phyloP scores from a whole-genome alignment of 2,329 filamentous ascomycete genomes.

The Calycina marina region DNA sequence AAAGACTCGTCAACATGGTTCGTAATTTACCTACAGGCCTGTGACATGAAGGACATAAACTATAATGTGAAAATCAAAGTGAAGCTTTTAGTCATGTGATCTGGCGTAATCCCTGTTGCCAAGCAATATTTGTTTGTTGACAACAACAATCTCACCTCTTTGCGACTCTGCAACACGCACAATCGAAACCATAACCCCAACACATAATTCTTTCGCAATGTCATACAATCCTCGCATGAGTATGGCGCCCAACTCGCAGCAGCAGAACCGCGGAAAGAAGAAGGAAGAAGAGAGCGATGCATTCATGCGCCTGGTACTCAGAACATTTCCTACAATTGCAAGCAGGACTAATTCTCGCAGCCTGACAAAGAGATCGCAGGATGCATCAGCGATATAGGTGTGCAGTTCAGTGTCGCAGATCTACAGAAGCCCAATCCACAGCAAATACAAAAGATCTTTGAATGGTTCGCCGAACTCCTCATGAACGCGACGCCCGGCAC shows the following conservation, averaged over 20 bases:
- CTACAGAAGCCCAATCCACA: conserved; percentile 87
- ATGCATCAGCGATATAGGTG: conserved; percentile 94
- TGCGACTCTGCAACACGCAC: neutral
- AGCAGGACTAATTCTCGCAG: conserved; percentile 12
- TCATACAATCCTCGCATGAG: conserved; percentile 37
- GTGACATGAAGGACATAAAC: neutral
- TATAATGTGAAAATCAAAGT: neutral
- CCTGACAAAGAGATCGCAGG: conserved; percentile 74
- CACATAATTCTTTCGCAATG: conserved; percentile 22
- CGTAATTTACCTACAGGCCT: too few species aligned
- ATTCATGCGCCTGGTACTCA: conserved; percentile 36
- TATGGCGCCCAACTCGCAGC: conserved; percentile 31
- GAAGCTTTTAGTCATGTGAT: neutral
- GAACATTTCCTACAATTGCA: conserved; percentile 1
- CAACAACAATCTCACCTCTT: neutral
- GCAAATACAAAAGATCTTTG: conserved; percentile 93
- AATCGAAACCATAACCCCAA: neutral
- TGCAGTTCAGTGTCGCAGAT: conserved; percentile 74
- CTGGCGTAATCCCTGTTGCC: neutral
- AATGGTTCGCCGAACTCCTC: conserved; percentile 90
- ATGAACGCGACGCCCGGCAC: conserved; percentile 89
- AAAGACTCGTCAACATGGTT: too few species aligned
- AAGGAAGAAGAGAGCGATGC: conserved; percentile 43
- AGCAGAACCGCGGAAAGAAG: conserved; percentile 32
- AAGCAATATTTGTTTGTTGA: neutral